These are phyloP conservation scores for Trypanosoma lewisi DNA, from an alignment of 208 protist species.

Conservation along the genomic window DNA sequence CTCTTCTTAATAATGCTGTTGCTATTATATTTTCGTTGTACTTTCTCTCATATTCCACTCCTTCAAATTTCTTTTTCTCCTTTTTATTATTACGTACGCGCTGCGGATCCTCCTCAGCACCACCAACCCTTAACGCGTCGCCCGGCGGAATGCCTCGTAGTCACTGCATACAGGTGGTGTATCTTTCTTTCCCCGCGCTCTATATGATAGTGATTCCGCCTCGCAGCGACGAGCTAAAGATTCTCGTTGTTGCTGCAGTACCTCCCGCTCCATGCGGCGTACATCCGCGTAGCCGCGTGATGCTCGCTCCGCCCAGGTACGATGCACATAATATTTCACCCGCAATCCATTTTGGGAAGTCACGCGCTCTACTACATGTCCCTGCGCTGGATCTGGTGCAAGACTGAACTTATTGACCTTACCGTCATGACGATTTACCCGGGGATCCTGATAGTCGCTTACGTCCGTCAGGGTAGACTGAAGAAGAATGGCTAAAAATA, in stretches of 20 bases:
- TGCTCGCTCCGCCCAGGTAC: constrained; percentile 33
- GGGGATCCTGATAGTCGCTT: constrained; percentile 29
- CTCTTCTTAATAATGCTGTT: background rate
- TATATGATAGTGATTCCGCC: constrained; percentile 67
- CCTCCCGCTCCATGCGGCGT: constrained; percentile 54
- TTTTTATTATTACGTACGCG: background rate
- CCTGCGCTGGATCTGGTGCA: constrained; percentile 46
- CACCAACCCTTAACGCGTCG: constrained; percentile 12
- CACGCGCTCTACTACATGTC: constrained; percentile 43
- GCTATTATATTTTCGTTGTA: background rate
- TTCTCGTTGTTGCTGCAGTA: constrained; percentile 58
- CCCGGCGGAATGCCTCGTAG: constrained; percentile 40
- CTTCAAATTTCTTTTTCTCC: background rate
- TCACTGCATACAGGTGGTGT: constrained; percentile 64
- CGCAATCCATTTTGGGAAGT: constrained; percentile 58
- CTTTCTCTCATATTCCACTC: constrained; percentile 3
- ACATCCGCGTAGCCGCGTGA: constrained; percentile 11
- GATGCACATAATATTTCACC: constrained; percentile 71
- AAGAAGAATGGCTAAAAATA: constrained; percentile 71
- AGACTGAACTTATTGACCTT: constrained; percentile 50
- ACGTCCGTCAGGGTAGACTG: constrained; percentile 59
- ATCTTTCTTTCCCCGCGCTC: constrained; percentile 56
- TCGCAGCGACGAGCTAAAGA: constrained; percentile 77
- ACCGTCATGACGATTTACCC: constrained; percentile 6
- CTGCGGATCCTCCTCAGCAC: too few relatives aligned